Percentiles rank a stretch among this genome's conserved stretches.
Evolutionary conservation across 73 alveolate genomes (phyloP).

Genomic region (Paramecium pentaurelia): DNA sequence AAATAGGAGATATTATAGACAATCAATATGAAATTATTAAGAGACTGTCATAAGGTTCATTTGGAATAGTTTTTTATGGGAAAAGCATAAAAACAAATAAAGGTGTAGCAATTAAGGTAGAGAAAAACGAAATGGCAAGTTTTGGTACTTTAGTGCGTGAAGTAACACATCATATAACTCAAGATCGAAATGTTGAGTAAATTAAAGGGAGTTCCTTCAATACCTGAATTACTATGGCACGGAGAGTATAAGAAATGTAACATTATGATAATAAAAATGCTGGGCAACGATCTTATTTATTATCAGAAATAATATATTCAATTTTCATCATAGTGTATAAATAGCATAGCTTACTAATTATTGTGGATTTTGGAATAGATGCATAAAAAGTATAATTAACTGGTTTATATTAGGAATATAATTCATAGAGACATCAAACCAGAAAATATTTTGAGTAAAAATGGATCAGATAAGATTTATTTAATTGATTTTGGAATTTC

Average conservation of each 20-base stretch:
- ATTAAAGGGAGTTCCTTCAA: slow-evolving; percentile 26
- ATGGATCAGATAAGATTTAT: not conserved
- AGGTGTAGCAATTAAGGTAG: slow-evolving; percentile 58
- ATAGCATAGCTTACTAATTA: not conserved
- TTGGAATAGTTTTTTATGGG: slow-evolving; percentile 55
- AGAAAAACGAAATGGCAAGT: slow-evolving; percentile 4
- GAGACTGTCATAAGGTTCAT: slow-evolving; percentile 36
- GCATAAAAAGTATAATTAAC: not conserved
- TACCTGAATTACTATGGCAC: slow-evolving; percentile 69
- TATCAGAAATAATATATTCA: not conserved
- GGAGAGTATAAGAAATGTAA: slow-evolving; percentile 59
- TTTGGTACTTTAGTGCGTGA: not conserved
- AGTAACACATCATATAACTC: not conserved
- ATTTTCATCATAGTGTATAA: not conserved
- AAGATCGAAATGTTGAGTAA: slow-evolving; percentile 12
- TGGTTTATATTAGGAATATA: not conserved
- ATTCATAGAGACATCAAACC: slow-evolving; percentile 45
- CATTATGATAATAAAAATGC: slow-evolving; percentile 77
- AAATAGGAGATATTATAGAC: slow-evolving; percentile 37
- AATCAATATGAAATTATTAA: not conserved
- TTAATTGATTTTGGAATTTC: slow-evolving; percentile 39
- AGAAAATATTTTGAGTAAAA: not conserved
- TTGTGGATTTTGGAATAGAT: slow-evolving; percentile 9
- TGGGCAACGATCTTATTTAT: slow-evolving; percentile 65
- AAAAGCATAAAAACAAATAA: slow-evolving; percentile 11